Evolutionary conservation across 2,329 filamentous ascomycete species (phyloP).

Genomic region (Penicillium digitatum): DNA sequence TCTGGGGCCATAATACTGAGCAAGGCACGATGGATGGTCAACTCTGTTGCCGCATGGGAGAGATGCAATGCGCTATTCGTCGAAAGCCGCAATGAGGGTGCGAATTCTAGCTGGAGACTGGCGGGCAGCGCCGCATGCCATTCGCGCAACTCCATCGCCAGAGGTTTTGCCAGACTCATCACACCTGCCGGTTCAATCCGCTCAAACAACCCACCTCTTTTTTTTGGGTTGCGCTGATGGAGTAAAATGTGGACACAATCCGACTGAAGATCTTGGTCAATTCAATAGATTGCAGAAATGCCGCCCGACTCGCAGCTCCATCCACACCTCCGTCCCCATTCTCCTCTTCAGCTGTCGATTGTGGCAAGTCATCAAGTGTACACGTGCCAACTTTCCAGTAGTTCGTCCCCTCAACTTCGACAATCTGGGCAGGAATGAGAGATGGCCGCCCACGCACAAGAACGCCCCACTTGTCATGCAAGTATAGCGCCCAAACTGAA

Average conservation of each 20-base stretch:
- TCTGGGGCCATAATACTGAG: neutral
- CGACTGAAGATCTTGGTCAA: neutral
- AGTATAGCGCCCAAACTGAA: slow-evolving; percentile 61
- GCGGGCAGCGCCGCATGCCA: slow-evolving; percentile 10
- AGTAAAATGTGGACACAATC: neutral
- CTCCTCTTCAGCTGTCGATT: neutral
- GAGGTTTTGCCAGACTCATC: slow-evolving; percentile 8
- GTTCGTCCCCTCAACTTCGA: neutral
- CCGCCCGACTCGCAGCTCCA: neutral
- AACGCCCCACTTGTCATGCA: slow-evolving; percentile 54
- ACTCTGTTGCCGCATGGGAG: neutral
- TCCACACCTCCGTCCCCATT: neutral
- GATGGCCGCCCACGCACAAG: slow-evolving; percentile 58
- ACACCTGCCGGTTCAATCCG: slow-evolving; percentile 7
- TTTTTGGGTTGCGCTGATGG: neutral
- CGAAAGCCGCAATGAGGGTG: neutral
- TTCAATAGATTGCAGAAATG: neutral
- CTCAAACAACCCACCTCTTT: neutral
- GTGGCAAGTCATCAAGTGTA: neutral
- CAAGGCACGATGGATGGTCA: neutral
- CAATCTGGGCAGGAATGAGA: slow-evolving; percentile 33
- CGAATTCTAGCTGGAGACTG: slow-evolving; percentile 6
- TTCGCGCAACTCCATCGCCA: slow-evolving; percentile 7
- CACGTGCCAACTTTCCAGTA: neutral
- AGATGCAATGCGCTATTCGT: neutral